Evolutionary conservation across 2,329 filamentous ascomycete species (phyloP), one percentile per base, ranked within the genome.

Genomic region (Trichoderma citrinoviride): DNA sequence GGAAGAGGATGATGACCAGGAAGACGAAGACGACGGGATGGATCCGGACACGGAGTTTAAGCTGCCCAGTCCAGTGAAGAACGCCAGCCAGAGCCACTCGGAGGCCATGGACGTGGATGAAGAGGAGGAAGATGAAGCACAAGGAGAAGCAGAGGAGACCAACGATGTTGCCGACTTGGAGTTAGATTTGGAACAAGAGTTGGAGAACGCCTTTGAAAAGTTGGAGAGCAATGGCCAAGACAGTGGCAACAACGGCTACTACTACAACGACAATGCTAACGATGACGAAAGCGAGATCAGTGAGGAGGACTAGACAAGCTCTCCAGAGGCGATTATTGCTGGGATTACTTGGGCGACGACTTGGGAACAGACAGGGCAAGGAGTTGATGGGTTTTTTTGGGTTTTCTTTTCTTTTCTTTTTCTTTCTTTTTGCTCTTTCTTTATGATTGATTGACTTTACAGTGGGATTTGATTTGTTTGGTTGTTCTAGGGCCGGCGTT

Each of bases 211-310:
- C 1, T 77, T 77, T 70, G 76, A 75, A 58, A 84, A 87, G 69
- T 78, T 88, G 72, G 84, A 85, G 69, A 83, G 83, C 41, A 77
- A 80, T 29, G 55, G 43, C 69, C 78, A 82, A 66, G 79, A 82
- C 27, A 83, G 79, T 41, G 82, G 78, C 66, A 78, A 50, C 17
- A 49, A 14, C 7, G 19, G 40, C 49, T 54, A 44, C 49, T 41
- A 52, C 37, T 53, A 52, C 49, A 54, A 53, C 19, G 46, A 46
- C 19, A 62, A 62, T 25, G 50, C 81, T 29, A 41, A 66, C 21
- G 80, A 81, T 27, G 85, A 86, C 60, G 86, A 89, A 73, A 89
- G 86, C 68, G 85, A 87, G 69, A 86, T 89, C 61, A 89, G 87
- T 68, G 87, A 89, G 72, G 87, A 89, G 73, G 87, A 89, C 72